These are phyloP conservation scores for Bromus sterilis DNA, from an alignment of 176 grass and related monocot genomes.

Conservation along the genomic window DNA sequence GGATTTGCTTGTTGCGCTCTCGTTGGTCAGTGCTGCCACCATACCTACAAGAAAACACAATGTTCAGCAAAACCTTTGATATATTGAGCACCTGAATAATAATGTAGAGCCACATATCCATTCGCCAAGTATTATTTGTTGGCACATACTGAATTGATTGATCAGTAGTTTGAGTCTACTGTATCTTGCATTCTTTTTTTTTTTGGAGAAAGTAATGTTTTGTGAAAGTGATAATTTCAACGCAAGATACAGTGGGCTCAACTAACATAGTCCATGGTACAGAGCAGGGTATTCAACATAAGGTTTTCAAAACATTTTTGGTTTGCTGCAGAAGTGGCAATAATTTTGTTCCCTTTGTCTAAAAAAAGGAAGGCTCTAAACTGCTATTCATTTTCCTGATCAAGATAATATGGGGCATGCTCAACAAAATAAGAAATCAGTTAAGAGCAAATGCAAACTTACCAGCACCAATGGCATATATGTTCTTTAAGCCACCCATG, in stretches of 20 bases:
- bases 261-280: not conserved
- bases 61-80: not conserved
- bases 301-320: not conserved
- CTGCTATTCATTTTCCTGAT: not conserved
- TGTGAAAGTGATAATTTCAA: not conserved
- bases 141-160: not conserved
- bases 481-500: slow-evolving; percentile 95
- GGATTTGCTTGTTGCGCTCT: slow-evolving; percentile 93
- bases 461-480: slow-evolving; percentile 98
- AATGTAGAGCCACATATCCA: not conserved
- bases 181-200: no score
- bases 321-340: not conserved
- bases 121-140: not conserved
- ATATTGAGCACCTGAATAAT: not conserved
- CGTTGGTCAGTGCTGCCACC: slow-evolving; percentile 86
- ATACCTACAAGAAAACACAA: slow-evolving; percentile 46
- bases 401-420: not conserved
- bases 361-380: not conserved
- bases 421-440: not conserved
- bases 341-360: not conserved
- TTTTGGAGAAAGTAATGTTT: no score
- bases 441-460: slow-evolving; percentile 22
- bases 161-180: not conserved
- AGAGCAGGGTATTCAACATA: not conserved
- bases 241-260: not conserved